Base-by-base conservation (phyloP, 2,329 filamentous ascomycete genomes). In the Aspergillus oerlinghausenensis region DNA sequence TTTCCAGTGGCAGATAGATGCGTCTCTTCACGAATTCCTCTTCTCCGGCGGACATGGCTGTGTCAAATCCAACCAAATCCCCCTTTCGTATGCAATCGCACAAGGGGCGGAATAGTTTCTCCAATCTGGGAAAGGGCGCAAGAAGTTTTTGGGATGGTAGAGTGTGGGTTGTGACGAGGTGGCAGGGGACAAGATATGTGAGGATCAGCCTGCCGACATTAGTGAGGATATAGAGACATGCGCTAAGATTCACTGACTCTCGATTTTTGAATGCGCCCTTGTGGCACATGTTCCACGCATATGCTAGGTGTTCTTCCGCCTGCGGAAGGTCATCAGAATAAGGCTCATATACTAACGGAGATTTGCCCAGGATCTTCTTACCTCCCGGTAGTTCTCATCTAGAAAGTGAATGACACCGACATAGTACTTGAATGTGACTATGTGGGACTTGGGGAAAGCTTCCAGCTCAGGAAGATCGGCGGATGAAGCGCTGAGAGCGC, bases 371-470 rank as follows among this genome's bases (percentile, higher is more conserved):
- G 9, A 32, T 38, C 8, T n/a, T 59, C 75, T 47, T 68, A 90
- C 89, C 77, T 89, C 84, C 1, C 82, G 79, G 67, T 99, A 99
- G 69, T 97, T 91, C 71, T 99, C 95, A 60, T 97, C 92, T 4
- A 99, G 75, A 70, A 99, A 99, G 56, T 87, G 84, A n/a, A 99
- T 84, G 4, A 99, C 90, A 10, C 94, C 94, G 63, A 92, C 85
- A 70, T 97, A 97, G 75, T 97, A 99, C 70, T 92, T 93, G 78
- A 96, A 99, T 0, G 93, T 97, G 43, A 97, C 92, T 61, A 91
- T 86, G 68, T 99, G 94, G 3, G 92, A 88, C 69, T 88, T 90
- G 1, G 94, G 93, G 66, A 96, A 99, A 14, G 83, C 79, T 17
- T 88, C 82, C 29, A 97, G 79, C 0, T 84, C 79, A 0, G 94